phyloP scores from a whole-genome alignment of 768 basidiomycete species.

The Pseudohyphozyma bogoriensis region DNA sequence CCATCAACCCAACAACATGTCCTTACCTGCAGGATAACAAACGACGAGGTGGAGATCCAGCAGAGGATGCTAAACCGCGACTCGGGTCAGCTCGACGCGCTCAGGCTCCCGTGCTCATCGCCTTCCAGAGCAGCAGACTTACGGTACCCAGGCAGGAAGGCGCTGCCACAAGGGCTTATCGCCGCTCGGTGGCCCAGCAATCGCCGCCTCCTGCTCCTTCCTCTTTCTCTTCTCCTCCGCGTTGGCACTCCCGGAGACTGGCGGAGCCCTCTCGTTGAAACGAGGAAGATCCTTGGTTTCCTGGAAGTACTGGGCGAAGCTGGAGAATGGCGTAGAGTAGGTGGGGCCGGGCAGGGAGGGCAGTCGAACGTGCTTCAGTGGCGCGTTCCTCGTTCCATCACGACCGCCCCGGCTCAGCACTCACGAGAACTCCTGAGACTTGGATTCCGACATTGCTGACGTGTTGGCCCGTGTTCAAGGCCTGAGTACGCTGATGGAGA shows the following conservation, averaged over 20 bases:
- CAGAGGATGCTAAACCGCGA: conserved; percentile 51
- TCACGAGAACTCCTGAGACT: no score
- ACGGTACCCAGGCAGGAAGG: conserved; percentile 19
- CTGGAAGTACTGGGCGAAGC: conserved; percentile 8
- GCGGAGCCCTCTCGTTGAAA: conserved; percentile 15
- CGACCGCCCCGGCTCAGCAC: no score
- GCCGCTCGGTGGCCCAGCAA: background rate
- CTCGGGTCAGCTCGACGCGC: background rate
- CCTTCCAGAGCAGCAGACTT: background rate
- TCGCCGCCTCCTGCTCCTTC: conserved; percentile 1
- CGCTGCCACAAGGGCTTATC: conserved; percentile 17
- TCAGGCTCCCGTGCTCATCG: background rate
- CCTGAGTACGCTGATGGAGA: no score
- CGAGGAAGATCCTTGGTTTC: conserved; percentile 7
- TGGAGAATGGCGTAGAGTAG: no score
- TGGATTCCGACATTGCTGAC: no score
- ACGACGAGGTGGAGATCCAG: conserved; percentile 81
- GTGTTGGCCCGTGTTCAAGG: no score
- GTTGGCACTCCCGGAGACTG: background rate
- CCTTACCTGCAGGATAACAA: no score
- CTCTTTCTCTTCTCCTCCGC: background rate
- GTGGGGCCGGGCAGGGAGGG: no score
- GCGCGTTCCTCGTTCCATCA: no score
- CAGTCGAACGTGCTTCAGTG: no score
- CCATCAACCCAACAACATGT: no score